Base-by-base conservation (phyloP, 352 stramenopile genomes). In the Globisporangium iwayamae region DNA sequence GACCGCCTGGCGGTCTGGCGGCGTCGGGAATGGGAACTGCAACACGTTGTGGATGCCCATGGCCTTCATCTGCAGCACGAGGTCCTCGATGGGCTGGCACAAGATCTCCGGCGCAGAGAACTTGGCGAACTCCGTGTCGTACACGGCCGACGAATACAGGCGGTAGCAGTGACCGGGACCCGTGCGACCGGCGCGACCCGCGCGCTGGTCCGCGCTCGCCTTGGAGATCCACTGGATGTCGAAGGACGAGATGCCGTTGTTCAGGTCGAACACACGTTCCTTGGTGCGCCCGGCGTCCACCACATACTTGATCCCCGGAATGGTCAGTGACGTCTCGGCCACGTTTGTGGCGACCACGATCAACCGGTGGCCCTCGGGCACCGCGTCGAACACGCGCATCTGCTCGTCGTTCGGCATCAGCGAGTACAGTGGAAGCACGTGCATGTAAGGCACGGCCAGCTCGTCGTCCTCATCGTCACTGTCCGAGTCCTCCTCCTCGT, bases 311-410 rank as follows among this genome's bases (percentile, higher is more conserved):
- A 98, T 97, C 3, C 83, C 87, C 9, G 93, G 93, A 60, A 98
- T 98, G 22, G 95, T 99, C 39, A 99, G 72, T 39, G 90, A 98
- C 14, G 97, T 99, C 78, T 99, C 97, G 0, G 97, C 97, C 47
- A 99, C 97, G 71, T 99, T 99, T 18, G 97, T 99, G 14, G 97
- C 93, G 20, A 99, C 83, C 5, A 99, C 96, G 45, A 99, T 89
- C 25, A 99, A 74, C 2, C 97, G 87, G 55, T 96, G 78, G 57
- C 86, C 85, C 38, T 97, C 85, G 3, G 96, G 92, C 1, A 94
- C 83, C 2, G 95, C 65, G 18, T 96, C 78, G 65, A 95, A 93
- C 6, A 94, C 84, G 53, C 78, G 90, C 70, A 97, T 93, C 77
- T 99, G 97, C 60, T 99, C 91, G 59, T 98, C 89, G n/a, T 94